phyloP scores from a whole-genome alignment of 225 moss, liverwort and hornwort genomes.

The Polytrichum formosum region DNA sequence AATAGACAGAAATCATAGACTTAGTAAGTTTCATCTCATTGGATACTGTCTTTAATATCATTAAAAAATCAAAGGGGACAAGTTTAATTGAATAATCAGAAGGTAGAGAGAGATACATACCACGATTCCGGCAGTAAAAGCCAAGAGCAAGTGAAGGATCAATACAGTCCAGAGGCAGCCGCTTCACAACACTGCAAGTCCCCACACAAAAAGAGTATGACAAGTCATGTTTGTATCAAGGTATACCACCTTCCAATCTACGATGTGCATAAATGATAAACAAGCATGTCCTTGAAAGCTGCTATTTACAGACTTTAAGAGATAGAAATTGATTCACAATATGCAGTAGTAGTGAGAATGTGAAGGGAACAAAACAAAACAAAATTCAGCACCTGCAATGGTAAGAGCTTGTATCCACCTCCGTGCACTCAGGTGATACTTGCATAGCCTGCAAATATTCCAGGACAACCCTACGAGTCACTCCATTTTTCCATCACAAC shows the following conservation, averaged over 20 bases:
- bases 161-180: constrained; percentile 85
- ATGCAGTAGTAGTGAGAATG: no score
- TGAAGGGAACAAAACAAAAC: no score
- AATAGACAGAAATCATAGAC: neutral
- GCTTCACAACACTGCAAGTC: constrained; percentile 71
- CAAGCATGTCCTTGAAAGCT: no score
- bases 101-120: constrained; percentile 23
- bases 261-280: no score
- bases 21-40: neutral
- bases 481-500: no score
- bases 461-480: neutral
- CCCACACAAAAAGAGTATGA: no score
- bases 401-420: constrained; percentile 86
- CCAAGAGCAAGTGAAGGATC: constrained; percentile 97
- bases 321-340: no score
- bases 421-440: constrained; percentile 54
- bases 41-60: neutral
- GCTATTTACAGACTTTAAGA: neutral
- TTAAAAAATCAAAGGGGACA: no score
- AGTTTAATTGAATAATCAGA: no score
- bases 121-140: constrained; percentile 83
- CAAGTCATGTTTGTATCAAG: no score
- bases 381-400: constrained; percentile 74
- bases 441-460: constrained; percentile 55
- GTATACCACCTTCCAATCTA: no score